A percentile compares a stretch with the other conserved stretches of the same genome.
These are phyloP conservation scores for Aspergillus indologenus DNA, from an alignment of 495 filamentous ascomycete genomes.

Conservation along the genomic window DNA sequence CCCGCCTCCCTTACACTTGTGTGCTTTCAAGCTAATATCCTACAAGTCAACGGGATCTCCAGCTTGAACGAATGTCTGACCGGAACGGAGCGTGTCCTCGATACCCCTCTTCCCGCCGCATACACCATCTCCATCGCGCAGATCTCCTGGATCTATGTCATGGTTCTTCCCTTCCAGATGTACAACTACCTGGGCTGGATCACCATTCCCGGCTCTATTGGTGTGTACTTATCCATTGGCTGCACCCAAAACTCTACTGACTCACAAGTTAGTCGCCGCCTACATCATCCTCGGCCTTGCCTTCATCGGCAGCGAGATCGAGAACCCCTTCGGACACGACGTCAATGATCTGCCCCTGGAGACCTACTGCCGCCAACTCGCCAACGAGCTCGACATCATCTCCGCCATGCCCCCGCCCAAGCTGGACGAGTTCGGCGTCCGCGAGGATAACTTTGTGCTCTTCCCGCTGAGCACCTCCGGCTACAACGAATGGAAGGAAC, in stretches of 20 bases:
- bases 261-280: conserved; percentile 55
- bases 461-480: conserved; percentile 62
- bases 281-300: conserved; percentile 91
- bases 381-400: conserved; percentile 71
- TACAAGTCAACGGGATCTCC: conserved; percentile 35
- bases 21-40: conserved; percentile 8
- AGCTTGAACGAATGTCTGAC: conserved; percentile 70
- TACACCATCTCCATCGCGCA: conserved; percentile 85
- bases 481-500: conserved; percentile 58
- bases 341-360: conserved; percentile 85
- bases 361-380: conserved; percentile 68
- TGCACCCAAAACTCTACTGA: conserved; percentile 1
- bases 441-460: conserved; percentile 59
- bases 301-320: conserved; percentile 80
- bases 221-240: conserved; percentile 28
- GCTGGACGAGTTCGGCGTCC: conserved; percentile 55
- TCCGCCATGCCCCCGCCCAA: conserved; percentile 55
- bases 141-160: conserved; percentile 83
- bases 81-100: conserved; percentile 76
- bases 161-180: conserved; percentile 83
- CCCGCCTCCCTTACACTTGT: neutral
- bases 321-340: conserved; percentile 85
- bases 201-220: conserved; percentile 80
- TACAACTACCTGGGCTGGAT: conserved; percentile 60
- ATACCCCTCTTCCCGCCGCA: conserved; percentile 78